Evolutionary conservation across 345 rosid genomes (phyloP).

Genomic region (Eucalyptus regnans): DNA sequence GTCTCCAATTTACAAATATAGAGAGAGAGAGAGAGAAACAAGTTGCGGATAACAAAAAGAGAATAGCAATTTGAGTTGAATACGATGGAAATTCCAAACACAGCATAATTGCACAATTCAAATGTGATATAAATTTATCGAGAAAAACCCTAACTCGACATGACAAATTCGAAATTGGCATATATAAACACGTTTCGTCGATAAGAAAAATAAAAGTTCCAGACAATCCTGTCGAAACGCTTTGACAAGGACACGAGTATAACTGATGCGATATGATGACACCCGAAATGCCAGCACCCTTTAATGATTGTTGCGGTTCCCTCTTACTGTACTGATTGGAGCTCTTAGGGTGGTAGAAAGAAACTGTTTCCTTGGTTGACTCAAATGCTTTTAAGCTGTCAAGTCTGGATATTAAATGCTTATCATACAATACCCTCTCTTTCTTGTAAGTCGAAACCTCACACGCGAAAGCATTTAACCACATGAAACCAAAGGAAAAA

Average conservation of each 20-base stretch:
- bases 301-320: neutral
- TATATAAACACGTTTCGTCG: neutral
- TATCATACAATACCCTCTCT: neutral
- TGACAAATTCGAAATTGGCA: neutral
- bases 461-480: neutral
- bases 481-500: neutral
- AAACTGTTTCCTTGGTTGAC: neutral
- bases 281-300: neutral
- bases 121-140: neutral
- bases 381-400: neutral
- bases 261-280: neutral
- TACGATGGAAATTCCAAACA: neutral
- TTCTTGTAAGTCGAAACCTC: neutral
- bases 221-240: neutral
- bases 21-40: neutral
- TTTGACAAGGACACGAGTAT: neutral
- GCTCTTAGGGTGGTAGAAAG: neutral
- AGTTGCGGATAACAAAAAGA: neutral
- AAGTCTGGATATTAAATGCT: neutral
- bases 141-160: neutral
- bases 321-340: neutral
- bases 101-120: accelerated
- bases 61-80: neutral
- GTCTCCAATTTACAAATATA: neutral
- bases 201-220: neutral